Conservation (phyloP, 2,329 filamentous ascomycete species). For the Diplodia mutila region DNA sequence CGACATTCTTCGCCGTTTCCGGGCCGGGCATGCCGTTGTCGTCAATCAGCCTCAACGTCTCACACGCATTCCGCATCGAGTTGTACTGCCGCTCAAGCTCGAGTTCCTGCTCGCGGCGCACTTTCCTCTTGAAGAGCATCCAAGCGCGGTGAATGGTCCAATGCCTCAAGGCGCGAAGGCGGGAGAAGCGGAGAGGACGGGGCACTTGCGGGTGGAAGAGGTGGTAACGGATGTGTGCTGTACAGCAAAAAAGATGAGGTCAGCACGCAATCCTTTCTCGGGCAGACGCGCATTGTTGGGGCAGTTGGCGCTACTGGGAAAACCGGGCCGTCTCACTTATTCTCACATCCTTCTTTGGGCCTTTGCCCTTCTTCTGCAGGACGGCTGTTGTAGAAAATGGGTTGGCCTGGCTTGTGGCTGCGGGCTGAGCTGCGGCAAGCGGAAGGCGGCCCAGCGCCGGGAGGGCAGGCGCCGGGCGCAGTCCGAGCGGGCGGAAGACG, state of each 20-base stretch:
- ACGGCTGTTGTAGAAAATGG: constrained; percentile 26
- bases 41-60: constrained; percentile 69
- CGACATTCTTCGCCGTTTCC: constrained; percentile 59
- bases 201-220: constrained; percentile 70
- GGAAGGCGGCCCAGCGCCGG: constrained; percentile 8
- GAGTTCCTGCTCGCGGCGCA: constrained; percentile 64
- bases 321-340: constrained; percentile 30
- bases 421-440: constrained; percentile 7
- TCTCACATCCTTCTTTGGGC: constrained; percentile 24
- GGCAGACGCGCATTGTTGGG: neutral
- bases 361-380: constrained; percentile 9
- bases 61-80: constrained; percentile 82
- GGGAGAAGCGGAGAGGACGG: constrained; percentile 83
- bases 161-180: constrained; percentile 85
- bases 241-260: neutral
- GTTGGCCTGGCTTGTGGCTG: constrained; percentile 9
- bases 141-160: constrained; percentile 99
- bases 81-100: constrained; percentile 81
- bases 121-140: constrained; percentile 75
- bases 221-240: constrained; percentile 70
- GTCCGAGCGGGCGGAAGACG: constrained; percentile 19
- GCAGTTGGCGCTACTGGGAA: constrained; percentile 15
- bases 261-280: neutral
- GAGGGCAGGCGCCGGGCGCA: neutral
- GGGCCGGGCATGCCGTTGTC: constrained; percentile 46